Base-by-base conservation (phyloP, 129 eudicot species). In the Calendula officinalis region DNA sequence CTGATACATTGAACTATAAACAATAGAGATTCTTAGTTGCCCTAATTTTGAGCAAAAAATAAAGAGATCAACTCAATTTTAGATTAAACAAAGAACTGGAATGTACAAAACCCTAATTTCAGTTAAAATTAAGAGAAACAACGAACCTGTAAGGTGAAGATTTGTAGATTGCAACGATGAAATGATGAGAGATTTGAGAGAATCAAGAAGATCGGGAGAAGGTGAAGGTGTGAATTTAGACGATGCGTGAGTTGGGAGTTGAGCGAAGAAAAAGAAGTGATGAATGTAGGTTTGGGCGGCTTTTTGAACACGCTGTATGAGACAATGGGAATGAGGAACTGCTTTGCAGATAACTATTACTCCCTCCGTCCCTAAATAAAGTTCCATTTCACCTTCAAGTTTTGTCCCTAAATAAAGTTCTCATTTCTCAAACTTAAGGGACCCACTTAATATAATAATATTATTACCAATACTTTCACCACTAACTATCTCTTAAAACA, bases 81-180 rank as follows among this genome's bases (percentile, higher is more conserved):
- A 33, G 3, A 30, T 40, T 14, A 17, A 44, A 71, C 60, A 34
- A 60, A 38, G 8, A 70, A 60, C 60, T 60, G 34, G 40, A 34
- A 71, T 32, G 69, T 39, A 61, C 7, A 39, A 54, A 71, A 51
- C 76, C 76, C 76, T 71, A 71, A 62, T 41, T 62, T 30, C 2
- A 40, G 69, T 48, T 40, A 45, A 4, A 60, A 22, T 5, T 7
- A 22, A 39, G 67, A 61, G 69, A 51, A 41, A 47, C 7, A 61
- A 17, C 47, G 37, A 52, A 71, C 76, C 76, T 61, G 76, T 34
- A 22, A 62, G 6, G 69, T 33, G 69, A 62, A 13, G 49, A 50
- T 33, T 13, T 40, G 62, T 27, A 32, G 62, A 40, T 27, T 49
- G 43, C 6, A 43, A 51, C 5, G 37, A 45, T 8, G 5, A 42